Conservation (phyloP, 2,329 filamentous ascomycete genomes). For the Alternaria novae-zelandiae region DNA sequence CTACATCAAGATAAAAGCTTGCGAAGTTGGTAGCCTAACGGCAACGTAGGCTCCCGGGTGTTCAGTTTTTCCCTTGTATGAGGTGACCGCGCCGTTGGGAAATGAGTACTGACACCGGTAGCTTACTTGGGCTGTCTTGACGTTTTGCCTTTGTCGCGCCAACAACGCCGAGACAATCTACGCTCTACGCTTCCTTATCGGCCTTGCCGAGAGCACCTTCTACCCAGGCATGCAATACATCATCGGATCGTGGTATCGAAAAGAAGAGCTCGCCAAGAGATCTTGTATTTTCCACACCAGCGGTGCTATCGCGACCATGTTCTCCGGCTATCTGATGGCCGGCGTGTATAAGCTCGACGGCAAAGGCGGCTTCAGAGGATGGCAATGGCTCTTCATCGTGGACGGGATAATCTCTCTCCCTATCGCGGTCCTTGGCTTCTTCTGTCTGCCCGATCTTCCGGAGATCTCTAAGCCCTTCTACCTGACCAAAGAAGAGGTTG, state of each 20-base stretch:
- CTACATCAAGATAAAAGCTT: too few species aligned
- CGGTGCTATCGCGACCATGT: constrained; percentile 20
- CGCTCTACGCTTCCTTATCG: constrained; percentile 21
- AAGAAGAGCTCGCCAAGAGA: constrained; percentile 22
- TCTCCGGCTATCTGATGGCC: constrained; percentile 54
- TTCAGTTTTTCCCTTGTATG: too few species aligned
- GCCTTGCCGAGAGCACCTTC: constrained; percentile 57
- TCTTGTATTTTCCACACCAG: constrained; percentile 24
- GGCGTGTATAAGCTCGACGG: constrained; percentile 64
- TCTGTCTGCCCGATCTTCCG: constrained; percentile 24
- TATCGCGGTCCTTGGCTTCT: constrained; percentile 23
- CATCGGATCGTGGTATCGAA: constrained; percentile 26
- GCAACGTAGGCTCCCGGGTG: too few species aligned
- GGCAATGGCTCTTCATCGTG: constrained; percentile 35
- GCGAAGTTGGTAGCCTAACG: too few species aligned
- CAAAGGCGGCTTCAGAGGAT: constrained; percentile 58
- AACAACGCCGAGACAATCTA: constrained; percentile 12
- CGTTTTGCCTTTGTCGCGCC: constrained; percentile 8
- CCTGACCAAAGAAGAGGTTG: constrained; percentile 6
- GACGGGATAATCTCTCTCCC: constrained; percentile 26
- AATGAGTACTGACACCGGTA: not conserved
- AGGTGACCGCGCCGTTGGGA: too few species aligned
- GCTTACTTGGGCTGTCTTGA: constrained; percentile 12
- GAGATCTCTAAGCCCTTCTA: constrained; percentile 23
- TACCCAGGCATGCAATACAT: constrained; percentile 55